These are phyloP conservation scores for Pyrenochaeta sp. DNA, from an alignment of 2,329 filamentous ascomycete species.

Conservation along the genomic window DNA sequence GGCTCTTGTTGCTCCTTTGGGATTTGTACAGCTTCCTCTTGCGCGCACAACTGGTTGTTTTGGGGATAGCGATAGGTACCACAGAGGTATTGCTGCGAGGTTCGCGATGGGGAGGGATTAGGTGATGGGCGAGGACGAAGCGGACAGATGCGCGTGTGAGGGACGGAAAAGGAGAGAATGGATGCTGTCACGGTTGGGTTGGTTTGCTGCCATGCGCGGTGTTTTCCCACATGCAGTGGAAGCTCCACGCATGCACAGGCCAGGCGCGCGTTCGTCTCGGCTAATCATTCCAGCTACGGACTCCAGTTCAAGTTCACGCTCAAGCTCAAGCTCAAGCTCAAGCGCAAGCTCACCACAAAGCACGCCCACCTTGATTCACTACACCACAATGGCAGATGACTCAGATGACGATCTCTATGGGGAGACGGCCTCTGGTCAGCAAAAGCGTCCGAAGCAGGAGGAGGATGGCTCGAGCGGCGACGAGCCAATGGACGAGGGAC, in stretches of 20 bases:
- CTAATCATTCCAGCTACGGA: constrained; percentile 29
- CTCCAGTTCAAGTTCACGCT: constrained; percentile 15
- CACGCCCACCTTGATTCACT: not conserved
- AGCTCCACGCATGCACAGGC: constrained; percentile 20
- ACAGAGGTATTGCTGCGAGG: not conserved
- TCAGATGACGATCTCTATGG: constrained; percentile 63
- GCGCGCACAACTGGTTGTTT: not conserved
- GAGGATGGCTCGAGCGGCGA: constrained; percentile 48
- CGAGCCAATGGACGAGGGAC: constrained; percentile 57
- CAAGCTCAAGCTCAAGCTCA: constrained; percentile 14
- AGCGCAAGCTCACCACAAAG: constrained; percentile 3
- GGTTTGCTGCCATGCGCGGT: not conserved
- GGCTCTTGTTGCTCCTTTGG: not conserved
- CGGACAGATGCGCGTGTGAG: not conserved
- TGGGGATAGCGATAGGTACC: not conserved
- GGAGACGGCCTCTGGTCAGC: constrained; percentile 36
- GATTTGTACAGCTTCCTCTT: not conserved
- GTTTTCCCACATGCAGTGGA: constrained; percentile 8
- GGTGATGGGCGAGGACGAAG: not conserved
- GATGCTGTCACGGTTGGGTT: not conserved
- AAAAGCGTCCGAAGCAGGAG: constrained; percentile 36
- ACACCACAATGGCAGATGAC: constrained; percentile 57
- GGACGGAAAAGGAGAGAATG: not conserved
- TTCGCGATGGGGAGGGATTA: not conserved
- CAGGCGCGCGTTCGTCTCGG: constrained; percentile 30